Evolutionary conservation across 192 early-diverging fungal genomes (phyloP), one percentile per base, ranked within the genome.

Genomic region (Glomus cerebriforme): DNA sequence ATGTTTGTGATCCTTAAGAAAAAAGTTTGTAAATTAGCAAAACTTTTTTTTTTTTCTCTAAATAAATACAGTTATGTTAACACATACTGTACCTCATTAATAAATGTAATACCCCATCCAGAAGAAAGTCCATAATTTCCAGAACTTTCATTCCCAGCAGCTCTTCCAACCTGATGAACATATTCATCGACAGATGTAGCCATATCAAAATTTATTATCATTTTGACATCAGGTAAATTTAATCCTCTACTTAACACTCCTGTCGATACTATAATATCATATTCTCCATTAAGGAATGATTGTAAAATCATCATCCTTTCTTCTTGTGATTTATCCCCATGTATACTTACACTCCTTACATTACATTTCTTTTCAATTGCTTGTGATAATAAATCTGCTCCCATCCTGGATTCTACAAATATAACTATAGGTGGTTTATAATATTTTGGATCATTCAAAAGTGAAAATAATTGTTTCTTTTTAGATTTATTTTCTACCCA

Each of bases 201-300:
- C 89, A 90, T 90, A 59, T 90, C 89, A 82, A 87, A 90, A 59
- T 87, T 87, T 37, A 90, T 84, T 12, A 90, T 85, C 27, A 87
- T 85, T 17, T 83, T 79, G 2, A 88, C 89, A 66, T 81, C 72
- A 5, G 81, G 75, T 4, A 90, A 76, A 70, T 88, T 81, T 32
- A 90, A 72, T n/a, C 89, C 89, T 49, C 89, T 81, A 29, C 87
- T 84, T 32, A 90, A 58, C 3, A 90, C 73, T 39, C 87, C 89
- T 1, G 89, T 90, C 1, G 89, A 77, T 1, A 90, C 89, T 3
- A 90, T 59, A 0, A 90, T 80, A 24, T 84, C 82, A 39, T 81
- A 79, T 13, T 65, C 78, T 4, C 77, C 79, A 26, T 83, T 63
- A 9, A 73, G 63, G 32, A 87, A 79, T 13, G 78, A 66, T 22